Evolutionary conservation across 805 yeast genomes (phyloP).

Genomic region (Metschnikowia aberdeeniae): DNA sequence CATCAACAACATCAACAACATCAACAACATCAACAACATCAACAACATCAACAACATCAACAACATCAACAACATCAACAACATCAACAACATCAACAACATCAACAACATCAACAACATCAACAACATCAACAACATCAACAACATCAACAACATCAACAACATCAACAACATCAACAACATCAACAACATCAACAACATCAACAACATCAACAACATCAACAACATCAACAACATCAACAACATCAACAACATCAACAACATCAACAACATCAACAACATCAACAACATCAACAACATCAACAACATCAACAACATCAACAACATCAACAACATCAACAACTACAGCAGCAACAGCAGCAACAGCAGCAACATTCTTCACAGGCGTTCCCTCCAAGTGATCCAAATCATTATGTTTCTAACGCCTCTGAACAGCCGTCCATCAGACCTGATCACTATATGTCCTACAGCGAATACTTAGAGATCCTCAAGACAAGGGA

Average conservation of each 20-base stretch:
- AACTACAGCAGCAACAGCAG: not conserved
- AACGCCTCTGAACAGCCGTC: not conserved
- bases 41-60: constrained; percentile 2
- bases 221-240: not conserved
- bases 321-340: not conserved
- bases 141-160: not conserved
- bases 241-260: constrained; percentile 3
- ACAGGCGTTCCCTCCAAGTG: not conserved
- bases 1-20: not conserved
- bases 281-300: constrained; percentile 1
- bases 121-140: constrained; percentile 5
- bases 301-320: constrained; percentile 1
- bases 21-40: not conserved
- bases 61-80: constrained; percentile 3
- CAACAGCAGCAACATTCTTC: not conserved
- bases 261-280: constrained; percentile 5
- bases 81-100: not conserved
- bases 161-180: not conserved
- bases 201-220: constrained; percentile 4
- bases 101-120: constrained; percentile 3
- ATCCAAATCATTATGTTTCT: not conserved
- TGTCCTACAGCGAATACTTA: constrained; percentile 40
- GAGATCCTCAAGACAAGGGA: constrained; percentile 22
- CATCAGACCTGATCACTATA: constrained; percentile 39
- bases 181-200: constrained; percentile 1